phyloP scores from a whole-genome alignment of 2,329 filamentous ascomycete genomes.

The Ophiosphaerella korrae region DNA sequence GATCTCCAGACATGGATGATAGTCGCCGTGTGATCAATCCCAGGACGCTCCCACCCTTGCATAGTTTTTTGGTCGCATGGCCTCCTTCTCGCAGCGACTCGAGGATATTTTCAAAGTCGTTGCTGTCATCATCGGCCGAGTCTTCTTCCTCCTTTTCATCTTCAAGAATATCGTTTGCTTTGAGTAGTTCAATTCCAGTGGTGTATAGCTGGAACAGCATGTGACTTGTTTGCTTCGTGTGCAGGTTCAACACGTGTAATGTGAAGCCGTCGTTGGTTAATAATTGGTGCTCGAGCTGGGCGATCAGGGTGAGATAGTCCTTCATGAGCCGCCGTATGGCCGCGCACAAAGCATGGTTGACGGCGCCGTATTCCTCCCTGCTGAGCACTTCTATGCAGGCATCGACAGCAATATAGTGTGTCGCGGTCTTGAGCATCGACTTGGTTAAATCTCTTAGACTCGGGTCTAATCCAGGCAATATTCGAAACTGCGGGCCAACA shows the following conservation, averaged over 20 bases:
- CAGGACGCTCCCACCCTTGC: conserved; percentile 95
- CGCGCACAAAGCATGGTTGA: conserved; percentile 96
- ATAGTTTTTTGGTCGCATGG: conserved; percentile 86
- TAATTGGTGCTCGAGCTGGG: conserved; percentile 91
- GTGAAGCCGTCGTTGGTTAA: conserved; percentile 89
- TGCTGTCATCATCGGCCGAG: conserved; percentile 72
- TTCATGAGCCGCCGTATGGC: conserved; percentile 89
- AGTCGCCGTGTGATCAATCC: conserved; percentile 83
- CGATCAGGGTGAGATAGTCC: conserved; percentile 90
- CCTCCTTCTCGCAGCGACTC: conserved; percentile 87
- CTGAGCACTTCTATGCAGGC: conserved; percentile 95
- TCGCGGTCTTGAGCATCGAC: conserved; percentile 92
- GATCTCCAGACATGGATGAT: conserved; percentile 91
- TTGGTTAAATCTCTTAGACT: conserved; percentile 85
- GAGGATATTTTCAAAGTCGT: conserved; percentile 91
- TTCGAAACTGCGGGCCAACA: conserved; percentile 78
- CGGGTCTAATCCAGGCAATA: conserved; percentile 83
- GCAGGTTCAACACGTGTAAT: conserved; percentile 88
- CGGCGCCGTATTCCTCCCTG: conserved; percentile 87
- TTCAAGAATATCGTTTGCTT: conserved; percentile 84
- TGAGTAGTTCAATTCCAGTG: conserved; percentile 76
- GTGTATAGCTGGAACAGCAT: conserved; percentile 91
- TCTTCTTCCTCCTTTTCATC: conserved; percentile 70
- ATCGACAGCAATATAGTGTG: conserved; percentile 88
- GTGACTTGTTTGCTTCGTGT: conserved; percentile 86